Evolutionary conservation across 352 stramenopile genomes (phyloP).

Genomic region (Globisporangium cederbergense): DNA sequence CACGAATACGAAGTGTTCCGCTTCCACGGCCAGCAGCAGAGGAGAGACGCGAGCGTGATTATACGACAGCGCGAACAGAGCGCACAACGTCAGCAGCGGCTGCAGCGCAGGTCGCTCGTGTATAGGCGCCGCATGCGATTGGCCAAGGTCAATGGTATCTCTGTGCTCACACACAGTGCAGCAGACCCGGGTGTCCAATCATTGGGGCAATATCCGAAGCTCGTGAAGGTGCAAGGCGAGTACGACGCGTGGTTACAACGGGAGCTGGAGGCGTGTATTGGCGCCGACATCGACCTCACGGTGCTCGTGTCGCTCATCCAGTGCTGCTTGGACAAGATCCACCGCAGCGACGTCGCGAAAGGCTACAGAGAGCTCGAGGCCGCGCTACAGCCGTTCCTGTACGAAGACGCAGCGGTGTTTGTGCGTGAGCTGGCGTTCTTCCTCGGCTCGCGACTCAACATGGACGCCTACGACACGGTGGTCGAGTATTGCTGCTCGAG

Average conservation of each 20-base stretch:
- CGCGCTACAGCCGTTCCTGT: slow-evolving; percentile 60
- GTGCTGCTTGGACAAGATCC: slow-evolving; percentile 52
- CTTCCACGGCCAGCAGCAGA: slow-evolving; percentile 32
- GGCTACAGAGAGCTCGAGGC: slow-evolving; percentile 44
- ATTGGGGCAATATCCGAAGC: slow-evolving; percentile 22
- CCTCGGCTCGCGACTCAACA: slow-evolving; percentile 59
- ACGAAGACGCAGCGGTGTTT: slow-evolving; percentile 55
- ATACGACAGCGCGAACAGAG: slow-evolving; percentile 20
- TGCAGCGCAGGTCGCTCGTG: slow-evolving; percentile 46
- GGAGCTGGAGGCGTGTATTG: slow-evolving; percentile 69
- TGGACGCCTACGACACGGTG: slow-evolving; percentile 61
- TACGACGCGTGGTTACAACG: slow-evolving; percentile 57
- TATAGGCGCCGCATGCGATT: slow-evolving; percentile 53
- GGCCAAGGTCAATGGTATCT: slow-evolving; percentile 37
- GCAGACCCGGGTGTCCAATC: neutral
- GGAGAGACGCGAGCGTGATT: slow-evolving; percentile 8
- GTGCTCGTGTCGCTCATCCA: slow-evolving; percentile 65
- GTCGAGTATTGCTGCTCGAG: slow-evolving; percentile 62
- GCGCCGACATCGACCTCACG: slow-evolving; percentile 58
- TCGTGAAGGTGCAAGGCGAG: slow-evolving; percentile 54
- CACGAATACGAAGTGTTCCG: slow-evolving; percentile 52
- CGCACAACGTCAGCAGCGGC: slow-evolving; percentile 6
- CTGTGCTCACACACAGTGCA: slow-evolving; percentile 11
- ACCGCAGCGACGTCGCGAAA: slow-evolving; percentile 27
- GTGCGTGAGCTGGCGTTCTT: slow-evolving; percentile 64